Conservation (phyloP, 768 basidiomycete species). For the Kwoniella europaea region DNA sequence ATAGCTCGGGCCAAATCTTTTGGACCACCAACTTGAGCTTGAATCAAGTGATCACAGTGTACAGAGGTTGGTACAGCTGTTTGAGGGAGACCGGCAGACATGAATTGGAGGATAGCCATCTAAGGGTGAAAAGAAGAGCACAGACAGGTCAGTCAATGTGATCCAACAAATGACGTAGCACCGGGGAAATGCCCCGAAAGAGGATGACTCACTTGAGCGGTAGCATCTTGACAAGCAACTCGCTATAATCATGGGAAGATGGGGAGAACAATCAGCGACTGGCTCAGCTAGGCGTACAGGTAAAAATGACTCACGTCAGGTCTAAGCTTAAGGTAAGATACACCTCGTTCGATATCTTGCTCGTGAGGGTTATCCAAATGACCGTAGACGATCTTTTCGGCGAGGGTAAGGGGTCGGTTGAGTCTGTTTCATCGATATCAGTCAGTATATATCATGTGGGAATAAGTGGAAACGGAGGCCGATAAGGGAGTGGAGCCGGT, state of each 20-base stretch:
- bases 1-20: slow-evolving; percentile 92
- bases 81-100: slow-evolving; percentile 98
- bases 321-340: slow-evolving; percentile 94
- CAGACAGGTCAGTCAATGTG: slow-evolving; percentile 11
- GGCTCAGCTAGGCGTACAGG: not conserved
- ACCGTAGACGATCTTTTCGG: slow-evolving; percentile 97
- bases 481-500: slow-evolving; percentile 20
- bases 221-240: slow-evolving; percentile 63
- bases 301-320: slow-evolving; percentile 78
- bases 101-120: slow-evolving; percentile 99
- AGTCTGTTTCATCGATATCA: slow-evolving; percentile 64
- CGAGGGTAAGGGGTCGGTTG: slow-evolving; percentile 85
- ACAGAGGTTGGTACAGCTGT: slow-evolving; percentile 98
- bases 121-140: slow-evolving; percentile 55
- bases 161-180: slow-evolving; percentile 13
- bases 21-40: slow-evolving; percentile 91
- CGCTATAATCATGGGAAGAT: slow-evolving; percentile 54
- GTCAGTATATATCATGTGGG: not conserved
- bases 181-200: slow-evolving; percentile 5
- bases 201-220: slow-evolving; percentile 54
- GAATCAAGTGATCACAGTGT: slow-evolving; percentile 98
- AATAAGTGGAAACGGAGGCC: slow-evolving; percentile 1
- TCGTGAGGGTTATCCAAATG: slow-evolving; percentile 89
- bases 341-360: slow-evolving; percentile 72
- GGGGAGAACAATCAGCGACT: slow-evolving; percentile 4